Conservation (phyloP, 1,284 basidiomycete species). For the Anthracocystis setariae region DNA sequence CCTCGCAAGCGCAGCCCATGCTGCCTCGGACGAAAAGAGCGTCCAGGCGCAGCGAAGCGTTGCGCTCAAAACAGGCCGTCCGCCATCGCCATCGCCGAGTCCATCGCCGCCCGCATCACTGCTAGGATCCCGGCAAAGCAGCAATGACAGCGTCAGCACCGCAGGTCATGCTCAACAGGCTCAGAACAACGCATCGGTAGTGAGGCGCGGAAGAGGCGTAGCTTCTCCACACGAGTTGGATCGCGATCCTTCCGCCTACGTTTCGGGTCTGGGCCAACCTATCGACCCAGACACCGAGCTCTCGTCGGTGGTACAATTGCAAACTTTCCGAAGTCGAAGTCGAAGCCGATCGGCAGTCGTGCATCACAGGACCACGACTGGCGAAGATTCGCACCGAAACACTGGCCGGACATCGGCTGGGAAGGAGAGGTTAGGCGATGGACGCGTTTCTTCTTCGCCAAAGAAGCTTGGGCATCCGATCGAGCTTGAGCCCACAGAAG, state of each 20-base stretch:
- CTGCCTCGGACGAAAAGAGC: constrained; percentile 5
- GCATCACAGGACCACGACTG: constrained; percentile 1
- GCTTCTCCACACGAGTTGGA: constrained; percentile 42
- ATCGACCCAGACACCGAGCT: constrained; percentile 65
- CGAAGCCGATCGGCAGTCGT: constrained; percentile 42
- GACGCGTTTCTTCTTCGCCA: constrained; percentile 5
- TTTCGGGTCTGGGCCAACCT: constrained; percentile 61
- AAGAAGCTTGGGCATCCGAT: constrained; percentile 20
- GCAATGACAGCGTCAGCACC: constrained; percentile 38
- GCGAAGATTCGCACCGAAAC: constrained; percentile 5
- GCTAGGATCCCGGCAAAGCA: constrained; percentile 38
- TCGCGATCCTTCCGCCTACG: constrained; percentile 56
- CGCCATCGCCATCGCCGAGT: constrained; percentile 37
- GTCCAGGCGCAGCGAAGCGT: constrained; percentile 26
- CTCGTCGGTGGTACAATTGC: constrained; percentile 62
- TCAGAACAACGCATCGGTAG: neutral
- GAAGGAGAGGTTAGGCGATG: neutral
- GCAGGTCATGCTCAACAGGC: constrained; percentile 1
- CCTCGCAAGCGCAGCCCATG: constrained; percentile 15
- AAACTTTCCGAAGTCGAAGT: constrained; percentile 61
- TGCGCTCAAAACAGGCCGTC: constrained; percentile 32
- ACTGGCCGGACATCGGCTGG: constrained; percentile 1
- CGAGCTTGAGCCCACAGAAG: constrained; percentile 21
- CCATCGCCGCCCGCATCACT: constrained; percentile 37
- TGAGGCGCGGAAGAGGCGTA: constrained; percentile 38